Base-by-base conservation (phyloP, 2,329 filamentous ascomycete genomes). In the Rutstroemia sp. region DNA sequence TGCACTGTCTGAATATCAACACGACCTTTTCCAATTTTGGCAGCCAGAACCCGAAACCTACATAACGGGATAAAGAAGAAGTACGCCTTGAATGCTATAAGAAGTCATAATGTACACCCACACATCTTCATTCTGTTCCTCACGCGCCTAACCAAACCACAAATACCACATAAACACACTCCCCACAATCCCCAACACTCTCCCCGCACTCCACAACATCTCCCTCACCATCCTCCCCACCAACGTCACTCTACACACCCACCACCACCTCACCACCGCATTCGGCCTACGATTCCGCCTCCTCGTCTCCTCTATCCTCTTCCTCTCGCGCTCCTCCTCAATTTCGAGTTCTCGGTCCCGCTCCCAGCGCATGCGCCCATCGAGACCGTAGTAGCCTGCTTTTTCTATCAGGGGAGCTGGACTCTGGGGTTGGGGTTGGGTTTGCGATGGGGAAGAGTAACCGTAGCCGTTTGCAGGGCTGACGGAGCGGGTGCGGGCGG, bases 121-220 rank as follows among this genome's bases (percentile, higher is more conserved):
- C 25, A 27, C 5, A 9, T 10, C 30, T 14, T 34, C 21, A 21
- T 16, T 7, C 46, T 25, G 34, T 44, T 27, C 25, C 25, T 27
- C 7, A 6, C 25, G 5, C 5, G 9, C 30, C 40, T 52, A 57
- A 8, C 57, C 54, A 48, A 49, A 59, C 57, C 49, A 61, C 48
- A 47, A 45, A 17, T 60, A 54, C 57, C 59, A 60, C 27, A 62
- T 21, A 51, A 60, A 63, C 9, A 60, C 48, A 1, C n/a, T 27
- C 0, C 59, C 46, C 30, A 55, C 60, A 1, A 61, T 46, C 76
- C 80, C 82, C 5, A 76, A 76, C 3, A 91, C 83, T 48, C 80
- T 75, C 73, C 80, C 83, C 17, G 84, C 64, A 46, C 80, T 84
- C 8, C 75, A 78, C 71, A 76, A 78, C 39, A 90, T 71, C 69